A percentile compares a stretch with the other conserved stretches of the same genome.
Evolutionary conservation across 345 rosid species (phyloP).

Genomic region (Pugionium cornutum): DNA sequence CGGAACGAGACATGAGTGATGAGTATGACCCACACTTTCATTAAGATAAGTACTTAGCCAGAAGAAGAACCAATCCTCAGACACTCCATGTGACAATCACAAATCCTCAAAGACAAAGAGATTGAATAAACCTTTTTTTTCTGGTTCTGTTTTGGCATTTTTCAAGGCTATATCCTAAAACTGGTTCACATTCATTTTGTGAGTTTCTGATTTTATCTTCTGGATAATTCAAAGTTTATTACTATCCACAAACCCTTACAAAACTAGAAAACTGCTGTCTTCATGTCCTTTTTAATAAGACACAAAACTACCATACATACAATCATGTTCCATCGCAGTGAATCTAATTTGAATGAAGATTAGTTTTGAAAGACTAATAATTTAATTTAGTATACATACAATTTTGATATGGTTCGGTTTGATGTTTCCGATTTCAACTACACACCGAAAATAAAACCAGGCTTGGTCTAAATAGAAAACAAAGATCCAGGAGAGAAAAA

Average conservation of each 20-base stretch:
- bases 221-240: constrained; percentile 6
- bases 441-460: neutral
- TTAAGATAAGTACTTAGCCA: constrained; percentile 12
- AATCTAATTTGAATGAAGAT: neutral
- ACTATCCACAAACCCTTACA: constrained; percentile 24
- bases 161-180: constrained; percentile 6
- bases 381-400: too few relatives aligned
- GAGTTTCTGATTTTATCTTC: constrained; percentile 27
- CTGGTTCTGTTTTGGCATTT: constrained; percentile 18
- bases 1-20: constrained; percentile 22
- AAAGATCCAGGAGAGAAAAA: constrained; percentile 23
- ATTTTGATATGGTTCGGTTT: too few relatives aligned
- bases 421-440: too few relatives aligned
- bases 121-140: neutral
- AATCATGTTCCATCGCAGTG: neutral
- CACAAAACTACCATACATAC: neutral
- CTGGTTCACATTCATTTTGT: constrained; percentile 33
- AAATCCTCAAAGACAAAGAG: constrained; percentile 11
- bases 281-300: neutral
- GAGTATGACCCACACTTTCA: constrained; percentile 25
- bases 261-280: constrained; percentile 18
- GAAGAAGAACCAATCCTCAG: constrained; percentile 21
- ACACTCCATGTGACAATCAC: constrained; percentile 33
- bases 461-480: constrained; percentile 9
- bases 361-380: too few relatives aligned